Evolutionary conservation across 176 grass and related monocot genomes (phyloP).

Genomic region (Zoysia japonica): DNA sequence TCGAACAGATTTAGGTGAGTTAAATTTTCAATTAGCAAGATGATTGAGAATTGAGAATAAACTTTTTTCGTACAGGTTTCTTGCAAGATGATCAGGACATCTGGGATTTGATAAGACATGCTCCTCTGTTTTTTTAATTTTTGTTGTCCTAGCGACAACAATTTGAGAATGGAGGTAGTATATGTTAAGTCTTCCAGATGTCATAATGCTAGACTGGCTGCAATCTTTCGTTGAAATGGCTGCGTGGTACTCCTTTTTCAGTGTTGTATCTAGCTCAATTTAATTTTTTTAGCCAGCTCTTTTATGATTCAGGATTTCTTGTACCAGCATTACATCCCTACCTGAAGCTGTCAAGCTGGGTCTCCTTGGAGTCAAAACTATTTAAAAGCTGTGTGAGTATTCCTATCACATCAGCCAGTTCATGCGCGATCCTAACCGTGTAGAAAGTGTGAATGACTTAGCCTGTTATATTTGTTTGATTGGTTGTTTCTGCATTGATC

Average conservation of each 20-base stretch:
- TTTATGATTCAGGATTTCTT: slow-evolving; percentile 1
- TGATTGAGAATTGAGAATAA: background rate
- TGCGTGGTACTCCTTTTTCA: background rate
- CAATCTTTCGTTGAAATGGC: background rate
- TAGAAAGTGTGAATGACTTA: background rate
- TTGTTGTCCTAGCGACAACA: no score
- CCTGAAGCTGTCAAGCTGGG: background rate
- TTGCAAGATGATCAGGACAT: no score
- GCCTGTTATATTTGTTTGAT: background rate
- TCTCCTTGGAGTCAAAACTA: slow-evolving; percentile 9
- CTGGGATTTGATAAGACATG: no score
- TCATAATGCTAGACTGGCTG: background rate
- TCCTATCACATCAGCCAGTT: background rate
- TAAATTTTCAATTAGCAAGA: background rate
- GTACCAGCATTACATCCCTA: background rate
- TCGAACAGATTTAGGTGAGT: slow-evolving; percentile 3
- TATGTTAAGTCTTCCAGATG: background rate
- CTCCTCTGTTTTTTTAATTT: no score
- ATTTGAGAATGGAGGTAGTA: no score
- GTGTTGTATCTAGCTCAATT: background rate
- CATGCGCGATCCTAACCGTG: background rate
- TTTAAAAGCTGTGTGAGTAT: background rate
- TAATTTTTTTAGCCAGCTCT: background rate
- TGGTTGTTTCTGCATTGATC: background rate
- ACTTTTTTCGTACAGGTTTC: background rate